phyloP scores from a whole-genome alignment of 1,284 basidiomycete genomes.

The Cutaneotrichosporon daszewskae region DNA sequence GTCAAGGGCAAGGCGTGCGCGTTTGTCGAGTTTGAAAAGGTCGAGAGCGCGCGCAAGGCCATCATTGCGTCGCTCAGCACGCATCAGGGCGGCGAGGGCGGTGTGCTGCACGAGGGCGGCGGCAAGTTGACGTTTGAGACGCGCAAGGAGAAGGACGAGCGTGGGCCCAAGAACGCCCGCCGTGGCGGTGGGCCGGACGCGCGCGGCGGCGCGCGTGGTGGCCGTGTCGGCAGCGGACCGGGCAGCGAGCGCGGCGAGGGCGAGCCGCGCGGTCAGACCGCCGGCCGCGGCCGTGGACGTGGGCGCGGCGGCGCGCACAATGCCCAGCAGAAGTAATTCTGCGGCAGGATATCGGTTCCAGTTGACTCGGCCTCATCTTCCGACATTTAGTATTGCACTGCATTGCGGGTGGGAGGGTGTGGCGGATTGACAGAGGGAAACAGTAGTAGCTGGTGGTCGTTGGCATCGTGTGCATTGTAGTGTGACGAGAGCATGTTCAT shows the following conservation, averaged over 20 bases:
- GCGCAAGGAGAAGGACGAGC: slow-evolving; percentile 77
- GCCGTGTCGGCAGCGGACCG: slow-evolving; percentile 1
- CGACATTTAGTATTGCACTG: not conserved
- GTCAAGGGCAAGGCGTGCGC: slow-evolving; percentile 85
- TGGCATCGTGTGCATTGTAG: slow-evolving; percentile 17
- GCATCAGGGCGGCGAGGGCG: slow-evolving; percentile 74
- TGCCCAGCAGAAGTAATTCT: slow-evolving; percentile 10
- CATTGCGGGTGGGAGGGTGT: not conserved
- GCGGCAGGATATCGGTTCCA: not conserved
- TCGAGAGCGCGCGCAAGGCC: slow-evolving; percentile 78
- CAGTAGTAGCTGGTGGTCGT: not conserved
- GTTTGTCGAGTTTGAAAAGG: slow-evolving; percentile 78
- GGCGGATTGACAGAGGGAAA: not conserved
- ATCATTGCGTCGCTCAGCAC: slow-evolving; percentile 65
- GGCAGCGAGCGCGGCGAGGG: slow-evolving; percentile 7
- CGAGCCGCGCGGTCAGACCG: not conserved
- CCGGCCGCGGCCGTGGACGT: slow-evolving; percentile 14
- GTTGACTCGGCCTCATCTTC: not conserved
- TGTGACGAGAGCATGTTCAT: slow-evolving; percentile 14
- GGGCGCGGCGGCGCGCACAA: slow-evolving; percentile 14
- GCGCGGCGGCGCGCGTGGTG: slow-evolving; percentile 2
- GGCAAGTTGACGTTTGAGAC: slow-evolving; percentile 74
- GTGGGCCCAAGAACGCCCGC: slow-evolving; percentile 40
- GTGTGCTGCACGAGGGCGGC: slow-evolving; percentile 60
- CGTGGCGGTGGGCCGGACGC: slow-evolving; percentile 14